Conservation (phyloP, 768 basidiomycete genomes). For the Neoboletus magnificus region DNA sequence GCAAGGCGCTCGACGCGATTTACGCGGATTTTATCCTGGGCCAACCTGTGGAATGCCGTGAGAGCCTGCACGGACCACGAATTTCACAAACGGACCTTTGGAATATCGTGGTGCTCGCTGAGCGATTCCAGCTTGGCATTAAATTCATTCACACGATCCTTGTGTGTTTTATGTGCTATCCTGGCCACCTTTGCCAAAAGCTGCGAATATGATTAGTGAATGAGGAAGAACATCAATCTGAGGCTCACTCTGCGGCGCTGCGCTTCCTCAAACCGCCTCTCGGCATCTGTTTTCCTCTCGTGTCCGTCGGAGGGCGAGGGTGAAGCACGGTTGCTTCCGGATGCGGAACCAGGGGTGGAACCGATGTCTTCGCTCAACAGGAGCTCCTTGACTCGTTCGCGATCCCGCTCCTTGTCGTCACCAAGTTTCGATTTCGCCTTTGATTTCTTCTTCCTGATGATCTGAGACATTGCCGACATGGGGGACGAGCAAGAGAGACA, state of each 20-base stretch:
- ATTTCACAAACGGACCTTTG: conserved; percentile 56
- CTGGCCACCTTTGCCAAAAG: conserved; percentile 71
- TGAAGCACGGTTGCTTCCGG: conserved; percentile 58
- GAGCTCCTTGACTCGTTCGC: conserved; percentile 45
- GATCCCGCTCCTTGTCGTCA: conserved; percentile 42
- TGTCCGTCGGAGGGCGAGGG: conserved; percentile 49
- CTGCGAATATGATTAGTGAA: conserved; percentile 37
- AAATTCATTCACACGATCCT: conserved; percentile 89
- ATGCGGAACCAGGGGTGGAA: conserved; percentile 39
- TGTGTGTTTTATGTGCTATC: conserved; percentile 83
- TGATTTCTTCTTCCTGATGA: conserved; percentile 73
- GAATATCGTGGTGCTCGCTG: conserved; percentile 93
- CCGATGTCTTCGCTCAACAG: conserved; percentile 48
- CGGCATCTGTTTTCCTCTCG: conserved; percentile 78
- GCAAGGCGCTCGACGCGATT: conserved; percentile 28
- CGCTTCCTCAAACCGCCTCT: conserved; percentile 84
- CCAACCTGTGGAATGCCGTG: conserved; percentile 58
- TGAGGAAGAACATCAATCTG: background rate
- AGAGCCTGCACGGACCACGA: conserved; percentile 30
- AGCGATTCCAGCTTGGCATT: conserved; percentile 82
- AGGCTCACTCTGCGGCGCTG: conserved; percentile 71
- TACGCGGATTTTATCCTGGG: conserved; percentile 63
- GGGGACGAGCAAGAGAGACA: conserved; percentile 20
- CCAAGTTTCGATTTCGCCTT: conserved; percentile 65
- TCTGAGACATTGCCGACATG: conserved; percentile 4